phyloP scores from a whole-genome alignment of 2,329 filamentous ascomycete species.

The Stagonosporopsis tanaceti region DNA sequence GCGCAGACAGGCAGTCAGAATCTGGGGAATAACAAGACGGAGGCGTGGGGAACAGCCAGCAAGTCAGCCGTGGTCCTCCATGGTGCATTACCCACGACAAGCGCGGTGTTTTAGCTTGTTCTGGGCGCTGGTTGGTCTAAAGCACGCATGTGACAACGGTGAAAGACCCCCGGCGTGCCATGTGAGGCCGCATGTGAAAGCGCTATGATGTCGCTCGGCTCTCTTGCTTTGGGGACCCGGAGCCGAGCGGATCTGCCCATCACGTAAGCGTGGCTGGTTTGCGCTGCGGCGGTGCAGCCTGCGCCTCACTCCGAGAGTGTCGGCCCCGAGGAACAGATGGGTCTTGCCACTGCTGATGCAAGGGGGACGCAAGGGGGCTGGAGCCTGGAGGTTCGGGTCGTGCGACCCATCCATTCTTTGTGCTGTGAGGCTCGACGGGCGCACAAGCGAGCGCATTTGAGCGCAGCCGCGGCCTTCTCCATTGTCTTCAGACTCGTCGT shows the following conservation, averaged over 20 bases:
- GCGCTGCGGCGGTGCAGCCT: not conserved
- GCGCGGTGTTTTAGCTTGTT: conserved; percentile 7
- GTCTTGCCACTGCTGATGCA: not conserved
- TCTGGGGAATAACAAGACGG: not conserved
- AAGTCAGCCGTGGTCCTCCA: conserved; percentile 27
- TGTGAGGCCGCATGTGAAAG: conserved; percentile 34
- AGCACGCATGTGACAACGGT: conserved; percentile 20
- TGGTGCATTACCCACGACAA: conserved; percentile 15
- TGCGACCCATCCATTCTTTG: not conserved
- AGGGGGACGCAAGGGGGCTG: conserved; percentile 7
- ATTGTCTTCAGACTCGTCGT: not conserved
- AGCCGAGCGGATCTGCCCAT: not conserved
- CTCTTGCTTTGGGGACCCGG: conserved; percentile 20
- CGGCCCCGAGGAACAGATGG: not conserved
- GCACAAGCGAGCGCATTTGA: not conserved
- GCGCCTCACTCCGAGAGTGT: not conserved
- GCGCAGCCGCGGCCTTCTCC: not conserved
- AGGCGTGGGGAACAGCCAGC: not conserved
- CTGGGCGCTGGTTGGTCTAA: conserved; percentile 9
- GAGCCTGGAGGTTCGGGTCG: not conserved
- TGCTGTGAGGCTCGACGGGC: not conserved
- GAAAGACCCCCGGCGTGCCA: conserved; percentile 15
- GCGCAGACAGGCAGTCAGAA: not conserved
- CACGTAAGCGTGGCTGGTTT: not conserved
- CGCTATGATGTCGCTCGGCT: conserved; percentile 23